Base-by-base conservation (phyloP, 2,329 filamentous ascomycete species). In the Phyllosticta capitalensis region DNA sequence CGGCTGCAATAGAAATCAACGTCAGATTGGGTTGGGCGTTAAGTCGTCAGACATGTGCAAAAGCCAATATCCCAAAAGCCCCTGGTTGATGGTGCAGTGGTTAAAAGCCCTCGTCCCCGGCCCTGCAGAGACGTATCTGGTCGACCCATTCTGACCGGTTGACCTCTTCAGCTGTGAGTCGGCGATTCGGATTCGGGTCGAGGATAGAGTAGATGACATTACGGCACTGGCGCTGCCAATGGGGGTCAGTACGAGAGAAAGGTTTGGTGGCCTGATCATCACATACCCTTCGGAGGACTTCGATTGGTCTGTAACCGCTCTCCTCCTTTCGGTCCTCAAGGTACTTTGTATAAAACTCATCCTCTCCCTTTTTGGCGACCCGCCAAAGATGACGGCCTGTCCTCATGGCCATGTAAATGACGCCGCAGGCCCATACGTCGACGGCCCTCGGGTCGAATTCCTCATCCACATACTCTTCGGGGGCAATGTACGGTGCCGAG, bases 391-490 rank as follows among this genome's bases (percentile, higher is more conserved):
- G 94, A 57, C 94, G 83, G 5, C 94, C 94, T 1, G 92, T 97
- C 61, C 94, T 83, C 94, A 99, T 99, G 14, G 94, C 94, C 94
- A 99, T 99, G 77, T 99, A 99, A 62, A 99, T 99, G 56, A 99
- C 94, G 70, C 94, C 94, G 62, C 91, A 96, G 22, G 94, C 94
- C 94, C 94, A 99, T 14, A 97, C 88, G 69, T 99, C 94, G 54
- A 99, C 92, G n/a, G 94, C 92, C 61, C 94, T 84, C 28, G 94
- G 94, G 69, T 99, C 94, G 65, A 99, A 99, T 71, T 99, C 94
- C 72, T 87, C 91, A 70, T 95, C 92, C 1, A 86, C 84, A 68
- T 99, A 99, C 73, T 99, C 94, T 72, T 99, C 94, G 0, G 94
- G 94, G 1, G 94, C 90, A 66, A 99, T 99, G 71, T 99, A 99